Evolutionary conservation across 495 filamentous ascomycete species (phyloP), one percentile per base, ranked within the genome.

Genomic region (Lophiostoma macrostomum): DNA sequence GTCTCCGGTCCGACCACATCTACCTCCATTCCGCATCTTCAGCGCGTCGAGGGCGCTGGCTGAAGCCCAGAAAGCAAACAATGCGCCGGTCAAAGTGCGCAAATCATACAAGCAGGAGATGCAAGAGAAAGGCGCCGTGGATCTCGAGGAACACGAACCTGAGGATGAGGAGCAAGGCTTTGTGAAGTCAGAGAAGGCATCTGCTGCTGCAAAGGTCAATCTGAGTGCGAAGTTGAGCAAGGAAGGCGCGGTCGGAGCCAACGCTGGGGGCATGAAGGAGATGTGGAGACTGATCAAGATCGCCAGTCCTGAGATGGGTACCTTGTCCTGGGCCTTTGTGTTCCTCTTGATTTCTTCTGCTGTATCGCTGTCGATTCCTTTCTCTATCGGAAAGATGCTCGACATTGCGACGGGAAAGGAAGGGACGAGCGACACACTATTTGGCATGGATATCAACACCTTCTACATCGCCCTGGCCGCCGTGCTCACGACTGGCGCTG

Each of bases 361-460:
- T 27, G 87, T 98, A 54, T 93, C 90, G 25, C 94, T 97, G 83
- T 88, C 88, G 4, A 87, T 98, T 49, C 93, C 93, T 14, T 91
- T 96, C 62, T 94, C 91, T 0, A 95, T 98, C 57, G 93, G 93
- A 20, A 90, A 88, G 69, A 93, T 98, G 44, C 77, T 98, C 67
- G 94, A 98, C 71, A 77, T 88, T 32, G 87, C 90, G 23, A 88
- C 86, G 0, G 74, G 85, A 68, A 69, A 74, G 53, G 49, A 71
- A 46, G 62, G 69, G 19, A 73, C 56, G 18, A 50, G 80, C 36
- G 78, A 72, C 3, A 75, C 64, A 48, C 74, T 94, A 3, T 90
- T 93, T 64, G 89, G 89, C 5, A 64, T 91, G 50, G 82, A 82
- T 37, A 68, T 85, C 38, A 75, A 78, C 5, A 86, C 88, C 60